Evolutionary conservation across 179 eudicot species (phyloP).

Genomic region (Gypsophila paniculata): DNA sequence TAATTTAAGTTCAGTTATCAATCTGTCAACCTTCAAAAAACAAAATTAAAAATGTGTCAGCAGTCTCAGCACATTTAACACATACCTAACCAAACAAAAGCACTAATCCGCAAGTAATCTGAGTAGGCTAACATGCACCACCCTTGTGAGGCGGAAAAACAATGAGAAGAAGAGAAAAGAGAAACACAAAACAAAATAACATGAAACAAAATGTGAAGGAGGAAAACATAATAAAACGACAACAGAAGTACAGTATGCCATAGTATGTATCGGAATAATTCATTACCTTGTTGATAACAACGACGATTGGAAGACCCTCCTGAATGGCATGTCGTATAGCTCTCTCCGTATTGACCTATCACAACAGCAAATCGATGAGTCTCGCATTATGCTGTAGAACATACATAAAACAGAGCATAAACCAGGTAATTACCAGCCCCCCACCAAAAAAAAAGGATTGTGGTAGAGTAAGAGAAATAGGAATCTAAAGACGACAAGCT

Average conservation of each 20-base stretch:
- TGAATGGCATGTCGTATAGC: slow-evolving; percentile 95
- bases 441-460: background rate
- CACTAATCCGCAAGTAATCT: background rate
- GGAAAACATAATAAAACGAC: too few species aligned
- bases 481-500: background rate
- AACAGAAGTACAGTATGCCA: background rate
- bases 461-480: background rate
- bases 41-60: background rate
- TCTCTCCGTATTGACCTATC: slow-evolving; percentile 84
- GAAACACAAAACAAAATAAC: too few species aligned
- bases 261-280: background rate
- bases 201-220: background rate
- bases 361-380: background rate
- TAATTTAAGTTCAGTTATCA: slow-evolving; percentile 88
- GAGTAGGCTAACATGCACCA: background rate
- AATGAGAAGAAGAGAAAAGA: too few species aligned
- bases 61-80: slow-evolving; percentile 7
- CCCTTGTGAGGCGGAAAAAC: background rate
- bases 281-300: slow-evolving; percentile 82
- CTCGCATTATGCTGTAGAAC: background rate
- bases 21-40: slow-evolving; percentile 73
- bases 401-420: background rate
- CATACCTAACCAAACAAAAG: background rate
- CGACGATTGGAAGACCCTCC: slow-evolving; percentile 82
- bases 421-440: background rate